Evolutionary conservation across 495 filamentous ascomycete species (phyloP).

Genomic region (Hypoxylon perforatum): DNA sequence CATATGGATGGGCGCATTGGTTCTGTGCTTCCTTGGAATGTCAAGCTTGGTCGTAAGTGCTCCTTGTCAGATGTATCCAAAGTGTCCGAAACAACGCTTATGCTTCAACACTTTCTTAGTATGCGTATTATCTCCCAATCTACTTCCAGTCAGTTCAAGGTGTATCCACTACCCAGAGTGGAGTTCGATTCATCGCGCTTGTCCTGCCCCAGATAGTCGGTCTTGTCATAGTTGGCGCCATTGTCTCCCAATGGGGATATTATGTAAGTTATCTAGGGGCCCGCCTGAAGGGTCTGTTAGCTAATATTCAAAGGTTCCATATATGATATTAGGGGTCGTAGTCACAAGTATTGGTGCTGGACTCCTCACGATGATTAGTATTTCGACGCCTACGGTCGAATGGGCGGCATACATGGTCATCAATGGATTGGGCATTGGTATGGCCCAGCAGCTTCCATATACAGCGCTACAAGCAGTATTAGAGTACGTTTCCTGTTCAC

Average conservation of each 20-base stretch:
- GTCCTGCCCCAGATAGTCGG: slow-evolving; percentile 72
- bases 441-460: slow-evolving; percentile 6
- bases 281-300: too few species aligned
- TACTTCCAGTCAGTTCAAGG: slow-evolving; percentile 17
- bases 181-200: slow-evolving; percentile 66
- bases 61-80: background rate
- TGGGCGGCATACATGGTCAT: slow-evolving; percentile 66
- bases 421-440: slow-evolving; percentile 25
- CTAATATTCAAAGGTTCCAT: slow-evolving; percentile 32
- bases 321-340: slow-evolving; percentile 38
- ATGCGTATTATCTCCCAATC: slow-evolving; percentile 18
- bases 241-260: slow-evolving; percentile 57
- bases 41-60: slow-evolving; percentile 67
- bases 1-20: slow-evolving; percentile 60
- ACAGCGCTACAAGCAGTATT: slow-evolving; percentile 7
- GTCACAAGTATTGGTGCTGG: slow-evolving; percentile 59
- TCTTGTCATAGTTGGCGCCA: slow-evolving; percentile 50
- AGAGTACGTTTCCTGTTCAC: slow-evolving; percentile 1
- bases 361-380: slow-evolving; percentile 57
- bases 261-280: too few species aligned
- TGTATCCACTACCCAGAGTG: slow-evolving; percentile 7
- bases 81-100: too few species aligned
- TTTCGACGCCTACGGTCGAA: slow-evolving; percentile 52
- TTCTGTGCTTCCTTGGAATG: slow-evolving; percentile 66
- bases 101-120: too few species aligned